Percentiles rank a stretch among this genome's conserved stretches.
phyloP scores from a whole-genome alignment of 768 basidiomycete genomes.

The Tricholomella constricta region DNA sequence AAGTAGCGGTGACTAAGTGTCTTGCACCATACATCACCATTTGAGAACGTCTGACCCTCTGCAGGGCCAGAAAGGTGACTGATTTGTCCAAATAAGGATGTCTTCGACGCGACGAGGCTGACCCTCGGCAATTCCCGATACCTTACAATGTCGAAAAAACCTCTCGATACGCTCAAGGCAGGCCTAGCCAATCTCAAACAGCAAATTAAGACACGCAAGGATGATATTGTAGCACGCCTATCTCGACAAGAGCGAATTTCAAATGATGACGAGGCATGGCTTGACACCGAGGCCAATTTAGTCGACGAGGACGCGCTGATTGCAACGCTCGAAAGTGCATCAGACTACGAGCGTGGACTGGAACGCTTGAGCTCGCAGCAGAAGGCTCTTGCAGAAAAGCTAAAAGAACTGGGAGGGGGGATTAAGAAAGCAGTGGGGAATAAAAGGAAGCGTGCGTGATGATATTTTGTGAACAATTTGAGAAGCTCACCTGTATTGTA shows the following conservation, averaged over 20 bases:
- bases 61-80: no score
- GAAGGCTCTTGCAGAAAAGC: constrained; percentile 6
- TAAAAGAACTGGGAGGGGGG: neutral
- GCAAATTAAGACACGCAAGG: neutral
- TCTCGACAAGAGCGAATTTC: constrained; percentile 4
- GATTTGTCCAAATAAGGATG: no score
- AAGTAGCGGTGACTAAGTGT: no score
- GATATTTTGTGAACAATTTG: neutral
- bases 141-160: neutral
- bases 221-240: constrained; percentile 1
- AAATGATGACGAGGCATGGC: constrained; percentile 4
- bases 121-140: no score
- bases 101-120: no score
- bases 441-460: neutral
- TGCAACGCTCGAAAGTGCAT: constrained; percentile 20
- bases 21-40: no score
- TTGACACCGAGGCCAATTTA: neutral
- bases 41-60: no score
- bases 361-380: constrained; percentile 6
- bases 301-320: constrained; percentile 9
- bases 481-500: no score
- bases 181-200: constrained; percentile 9
- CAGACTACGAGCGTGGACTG: constrained; percentile 23
- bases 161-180: constrained; percentile 4
- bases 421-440: no score